phyloP scores from a whole-genome alignment of 805 yeast species.

The Clavispora phyllophila region DNA sequence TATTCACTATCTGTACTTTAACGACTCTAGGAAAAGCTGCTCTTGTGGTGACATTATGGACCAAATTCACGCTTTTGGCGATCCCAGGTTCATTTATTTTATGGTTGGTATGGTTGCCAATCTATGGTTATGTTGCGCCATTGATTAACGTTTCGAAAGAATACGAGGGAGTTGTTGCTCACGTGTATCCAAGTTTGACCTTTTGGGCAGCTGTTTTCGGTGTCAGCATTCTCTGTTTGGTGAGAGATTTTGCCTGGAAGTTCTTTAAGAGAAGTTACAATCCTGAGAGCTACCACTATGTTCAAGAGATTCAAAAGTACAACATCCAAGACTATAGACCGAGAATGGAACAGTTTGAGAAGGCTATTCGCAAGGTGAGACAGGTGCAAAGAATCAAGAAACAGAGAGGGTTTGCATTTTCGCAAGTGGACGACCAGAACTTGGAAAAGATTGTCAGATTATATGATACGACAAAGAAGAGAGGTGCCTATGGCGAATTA shows the following conservation, averaged over 20 bases:
- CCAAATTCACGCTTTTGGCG: slow-evolving; percentile 84
- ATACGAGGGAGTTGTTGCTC: slow-evolving; percentile 72
- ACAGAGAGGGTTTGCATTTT: slow-evolving; percentile 97
- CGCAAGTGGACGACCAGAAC: slow-evolving; percentile 86
- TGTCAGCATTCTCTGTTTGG: slow-evolving; percentile 69
- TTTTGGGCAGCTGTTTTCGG: slow-evolving; percentile 83
- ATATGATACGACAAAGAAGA: slow-evolving; percentile 86
- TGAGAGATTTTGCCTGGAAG: slow-evolving; percentile 92
- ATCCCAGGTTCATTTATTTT: slow-evolving; percentile 88
- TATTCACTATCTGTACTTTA: slow-evolving; percentile 79
- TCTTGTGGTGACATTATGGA: slow-evolving; percentile 87
- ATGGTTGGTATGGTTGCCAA: slow-evolving; percentile 85
- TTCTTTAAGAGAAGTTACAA: slow-evolving; percentile 86
- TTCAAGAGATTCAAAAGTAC: slow-evolving; percentile 94
- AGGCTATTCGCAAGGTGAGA: slow-evolving; percentile 93
- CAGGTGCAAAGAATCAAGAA: slow-evolving; percentile 98
- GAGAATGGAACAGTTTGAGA: slow-evolving; percentile 94
- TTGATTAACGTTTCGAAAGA: slow-evolving; percentile 75
- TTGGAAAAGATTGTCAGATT: slow-evolving; percentile 88
- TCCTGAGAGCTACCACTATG: slow-evolving; percentile 91
- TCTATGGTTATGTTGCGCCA: slow-evolving; percentile 84
- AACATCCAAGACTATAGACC: slow-evolving; percentile 92
- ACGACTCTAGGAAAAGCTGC: slow-evolving; percentile 96
- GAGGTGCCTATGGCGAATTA: slow-evolving; percentile 64
- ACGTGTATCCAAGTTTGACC: slow-evolving; percentile 68